Percentiles rank a stretch among this genome's conserved stretches.
These are phyloP conservation scores for Emericellopsis terricola DNA, from an alignment of 495 filamentous ascomycete species.

Conservation along the genomic window DNA sequence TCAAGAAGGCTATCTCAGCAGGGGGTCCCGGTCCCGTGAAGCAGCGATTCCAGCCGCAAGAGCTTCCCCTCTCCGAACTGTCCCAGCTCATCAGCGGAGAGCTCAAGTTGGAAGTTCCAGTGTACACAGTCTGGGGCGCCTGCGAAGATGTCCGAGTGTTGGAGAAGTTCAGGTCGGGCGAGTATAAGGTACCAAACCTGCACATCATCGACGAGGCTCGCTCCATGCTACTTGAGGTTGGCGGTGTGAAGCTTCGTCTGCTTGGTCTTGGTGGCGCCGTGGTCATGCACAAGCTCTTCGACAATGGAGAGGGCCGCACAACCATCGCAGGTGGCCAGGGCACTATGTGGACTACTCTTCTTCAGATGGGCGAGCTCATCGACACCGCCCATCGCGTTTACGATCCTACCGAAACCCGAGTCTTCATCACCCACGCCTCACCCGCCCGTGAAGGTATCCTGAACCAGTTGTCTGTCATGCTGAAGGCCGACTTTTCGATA, in stretches of 20 bases:
- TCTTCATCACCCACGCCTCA: slow-evolving; percentile 95
- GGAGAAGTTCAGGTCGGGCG: slow-evolving; percentile 93
- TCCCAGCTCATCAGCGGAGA: slow-evolving; percentile 77
- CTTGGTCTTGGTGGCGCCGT: slow-evolving; percentile 91
- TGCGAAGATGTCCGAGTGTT: slow-evolving; percentile 97
- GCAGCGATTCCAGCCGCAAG: slow-evolving; percentile 53
- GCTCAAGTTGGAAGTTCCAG: slow-evolving; percentile 81
- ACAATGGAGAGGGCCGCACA: slow-evolving; percentile 94
- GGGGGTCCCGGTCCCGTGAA: slow-evolving; percentile 51
- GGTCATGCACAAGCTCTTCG: slow-evolving; percentile 99
- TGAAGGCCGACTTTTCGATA: slow-evolving; percentile 97
- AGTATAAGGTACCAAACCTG: slow-evolving; percentile 95
- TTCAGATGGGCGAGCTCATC: slow-evolving; percentile 97
- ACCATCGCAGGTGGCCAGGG: slow-evolving; percentile 97
- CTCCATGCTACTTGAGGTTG: slow-evolving; percentile 82
- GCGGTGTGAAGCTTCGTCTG: slow-evolving; percentile 88
- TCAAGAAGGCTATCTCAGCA: slow-evolving; percentile 65
- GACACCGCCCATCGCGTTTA: slow-evolving; percentile 97
- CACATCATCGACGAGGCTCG: slow-evolving; percentile 97
- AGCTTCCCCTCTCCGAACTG: slow-evolving; percentile 89
- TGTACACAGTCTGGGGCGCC: slow-evolving; percentile 98
- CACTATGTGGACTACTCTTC: slow-evolving; percentile 97
- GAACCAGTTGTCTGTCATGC: slow-evolving; percentile 92
- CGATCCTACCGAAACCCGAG: slow-evolving; percentile 93
- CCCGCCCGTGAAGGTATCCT: slow-evolving; percentile 92